Evolutionary conservation across 805 yeast species (phyloP).

Genomic region (Candida vartiovaarae): DNA sequence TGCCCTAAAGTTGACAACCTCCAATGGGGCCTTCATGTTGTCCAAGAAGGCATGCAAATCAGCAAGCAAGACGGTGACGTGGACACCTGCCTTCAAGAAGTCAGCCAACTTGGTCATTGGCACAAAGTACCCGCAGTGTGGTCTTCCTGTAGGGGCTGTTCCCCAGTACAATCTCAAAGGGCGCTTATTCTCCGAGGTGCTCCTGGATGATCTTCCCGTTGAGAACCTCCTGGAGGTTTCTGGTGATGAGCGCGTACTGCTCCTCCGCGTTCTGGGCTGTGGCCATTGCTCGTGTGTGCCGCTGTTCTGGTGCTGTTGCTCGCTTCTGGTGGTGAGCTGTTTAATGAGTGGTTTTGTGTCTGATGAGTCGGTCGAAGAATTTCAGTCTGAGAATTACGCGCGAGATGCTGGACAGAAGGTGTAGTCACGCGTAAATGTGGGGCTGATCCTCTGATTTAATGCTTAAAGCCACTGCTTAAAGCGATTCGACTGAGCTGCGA

Average conservation of each 20-base stretch:
- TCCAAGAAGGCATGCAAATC: constrained; percentile 96
- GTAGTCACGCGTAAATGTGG: too few relatives aligned
- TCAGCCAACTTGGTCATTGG: constrained; percentile 97
- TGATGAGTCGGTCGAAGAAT: too few relatives aligned
- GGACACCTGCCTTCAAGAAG: constrained; percentile 92
- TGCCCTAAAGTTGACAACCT: constrained; percentile 83
- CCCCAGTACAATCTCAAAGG: constrained; percentile 95
- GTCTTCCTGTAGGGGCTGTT: constrained; percentile 98
- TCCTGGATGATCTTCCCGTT: constrained; percentile 83
- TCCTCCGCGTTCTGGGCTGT: constrained; percentile 42
- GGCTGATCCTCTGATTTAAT: too few relatives aligned
- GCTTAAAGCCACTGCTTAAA: too few relatives aligned
- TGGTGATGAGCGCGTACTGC: constrained; percentile 70
- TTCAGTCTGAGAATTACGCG: too few relatives aligned
- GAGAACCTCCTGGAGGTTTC: constrained; percentile 85
- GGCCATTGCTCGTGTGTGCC: constrained; percentile 8
- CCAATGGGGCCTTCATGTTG: constrained; percentile 97
- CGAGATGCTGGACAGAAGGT: too few relatives aligned
- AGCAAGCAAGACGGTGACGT: constrained; percentile 84
- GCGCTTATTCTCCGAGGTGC: constrained; percentile 72
- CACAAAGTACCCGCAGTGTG: constrained; percentile 98
- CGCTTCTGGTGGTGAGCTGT: too few relatives aligned
- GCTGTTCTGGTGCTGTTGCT: too few relatives aligned
- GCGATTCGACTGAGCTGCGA: too few relatives aligned
- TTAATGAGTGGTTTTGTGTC: too few relatives aligned